Evolutionary conservation across 331 rosid genomes (phyloP).

Genomic region (Acacia pycnantha): DNA sequence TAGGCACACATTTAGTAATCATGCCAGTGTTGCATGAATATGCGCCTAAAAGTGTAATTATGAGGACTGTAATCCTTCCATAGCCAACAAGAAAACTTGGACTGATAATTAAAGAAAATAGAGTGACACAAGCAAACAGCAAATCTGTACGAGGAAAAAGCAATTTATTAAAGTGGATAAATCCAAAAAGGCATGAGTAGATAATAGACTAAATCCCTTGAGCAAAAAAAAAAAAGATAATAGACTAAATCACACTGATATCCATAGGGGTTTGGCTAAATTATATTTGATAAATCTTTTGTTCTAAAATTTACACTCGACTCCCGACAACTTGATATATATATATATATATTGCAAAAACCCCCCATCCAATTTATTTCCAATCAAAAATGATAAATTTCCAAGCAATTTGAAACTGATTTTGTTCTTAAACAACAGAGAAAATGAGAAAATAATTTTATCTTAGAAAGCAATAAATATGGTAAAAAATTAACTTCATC

Average conservation of each 20-base stretch:
- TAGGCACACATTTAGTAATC: slow-evolving; percentile 4
- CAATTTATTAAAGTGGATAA: not conserved
- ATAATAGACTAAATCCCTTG: not conserved
- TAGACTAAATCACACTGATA: not conserved
- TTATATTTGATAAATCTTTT: not conserved
- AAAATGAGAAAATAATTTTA: no score
- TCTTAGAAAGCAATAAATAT: not conserved
- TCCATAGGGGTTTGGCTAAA: not conserved
- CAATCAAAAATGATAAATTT: no score
- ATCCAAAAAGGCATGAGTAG: not conserved
- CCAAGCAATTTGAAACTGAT: not conserved
- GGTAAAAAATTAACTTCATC: not conserved
- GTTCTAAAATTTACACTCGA: not conserved
- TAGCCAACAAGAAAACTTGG: slow-evolving; percentile 13
- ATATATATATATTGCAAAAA: not conserved
- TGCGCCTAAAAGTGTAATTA: slow-evolving; percentile 1
- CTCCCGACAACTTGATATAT: not conserved
- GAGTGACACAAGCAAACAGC: not conserved
- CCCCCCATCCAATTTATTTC: not conserved
- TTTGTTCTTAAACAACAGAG: not conserved
- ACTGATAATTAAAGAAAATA: slow-evolving; percentile 4
- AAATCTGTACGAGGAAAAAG: not conserved
- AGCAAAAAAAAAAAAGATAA: no score
- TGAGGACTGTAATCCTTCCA: slow-evolving; percentile 17
- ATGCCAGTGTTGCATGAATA: not conserved